Percentiles rank a stretch among this genome's conserved stretches.
phyloP scores from a whole-genome alignment of 2,329 filamentous ascomycete species.

The Diaporthe australafricana region DNA sequence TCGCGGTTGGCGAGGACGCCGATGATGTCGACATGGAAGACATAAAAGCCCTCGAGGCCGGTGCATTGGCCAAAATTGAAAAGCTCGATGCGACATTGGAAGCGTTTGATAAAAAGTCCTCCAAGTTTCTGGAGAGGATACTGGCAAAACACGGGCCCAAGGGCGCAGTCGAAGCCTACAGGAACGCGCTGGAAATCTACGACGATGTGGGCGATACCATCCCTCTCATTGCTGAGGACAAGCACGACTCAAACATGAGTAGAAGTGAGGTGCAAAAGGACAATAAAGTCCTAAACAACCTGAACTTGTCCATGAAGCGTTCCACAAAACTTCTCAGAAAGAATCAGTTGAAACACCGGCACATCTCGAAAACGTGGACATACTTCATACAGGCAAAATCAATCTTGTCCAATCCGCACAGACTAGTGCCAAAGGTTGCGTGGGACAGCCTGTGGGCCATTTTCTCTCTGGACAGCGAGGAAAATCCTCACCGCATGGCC shows the following conservation, averaged over 20 bases:
- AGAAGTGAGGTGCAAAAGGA: conserved; percentile 39
- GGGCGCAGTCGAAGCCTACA: conserved; percentile 33
- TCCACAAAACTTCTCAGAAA: conserved; percentile 50
- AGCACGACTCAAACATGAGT: not conserved
- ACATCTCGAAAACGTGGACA: conserved; percentile 56
- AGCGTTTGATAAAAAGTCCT: conserved; percentile 14
- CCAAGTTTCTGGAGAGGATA: conserved; percentile 25
- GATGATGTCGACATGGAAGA: conserved; percentile 83
- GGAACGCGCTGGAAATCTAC: conserved; percentile 29
- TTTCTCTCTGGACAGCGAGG: conserved; percentile 63
- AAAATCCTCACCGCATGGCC: conserved; percentile 66
- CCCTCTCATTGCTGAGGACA: conserved; percentile 4
- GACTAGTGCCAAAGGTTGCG: conserved; percentile 67
- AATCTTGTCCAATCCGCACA: conserved; percentile 58
- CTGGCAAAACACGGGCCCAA: conserved; percentile 34
- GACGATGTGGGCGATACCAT: conserved; percentile 10
- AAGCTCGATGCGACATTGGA: conserved; percentile 29
- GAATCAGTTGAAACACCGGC: conserved; percentile 44
- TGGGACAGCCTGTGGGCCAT: conserved; percentile 77
- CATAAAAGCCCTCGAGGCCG: conserved; percentile 75
- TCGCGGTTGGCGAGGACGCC: conserved; percentile 23
- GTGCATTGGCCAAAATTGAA: conserved; percentile 62
- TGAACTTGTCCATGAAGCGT: conserved; percentile 46
- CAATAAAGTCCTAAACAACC: conserved; percentile 29
- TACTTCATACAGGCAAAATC: conserved; percentile 60